Percentiles rank a stretch among this genome's conserved stretches.
These are phyloP conservation scores for Myrica gale DNA, from an alignment of 306 rosid genomes.

Conservation along the genomic window DNA sequence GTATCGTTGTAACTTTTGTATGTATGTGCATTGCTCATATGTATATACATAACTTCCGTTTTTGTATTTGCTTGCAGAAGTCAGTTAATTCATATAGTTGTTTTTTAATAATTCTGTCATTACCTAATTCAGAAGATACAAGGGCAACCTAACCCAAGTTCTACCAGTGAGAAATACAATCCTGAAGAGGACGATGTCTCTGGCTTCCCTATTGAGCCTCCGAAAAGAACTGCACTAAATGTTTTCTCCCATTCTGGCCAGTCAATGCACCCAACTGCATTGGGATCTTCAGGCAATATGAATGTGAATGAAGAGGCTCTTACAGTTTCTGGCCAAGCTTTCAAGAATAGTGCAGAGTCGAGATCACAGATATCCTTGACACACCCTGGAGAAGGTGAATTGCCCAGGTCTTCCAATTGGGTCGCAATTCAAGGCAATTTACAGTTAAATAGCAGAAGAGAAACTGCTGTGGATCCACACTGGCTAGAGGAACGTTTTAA, in stretches of 20 bases:
- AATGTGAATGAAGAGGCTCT: conserved; percentile 31
- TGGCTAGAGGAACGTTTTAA: conserved; percentile 56
- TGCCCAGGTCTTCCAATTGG: conserved; percentile 66
- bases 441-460: conserved; percentile 39
- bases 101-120: conserved; percentile 2
- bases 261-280: conserved; percentile 43
- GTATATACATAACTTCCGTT: background rate
- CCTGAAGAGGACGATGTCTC: conserved; percentile 47
- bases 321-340: conserved; percentile 21
- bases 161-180: conserved; percentile 51
- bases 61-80: background rate
- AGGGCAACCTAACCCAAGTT: conserved; percentile 37
- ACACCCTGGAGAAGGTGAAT: conserved; percentile 37
- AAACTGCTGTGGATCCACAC: conserved; percentile 42
- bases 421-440: conserved; percentile 52
- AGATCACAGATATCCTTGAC: conserved; percentile 46
- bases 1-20: conserved; percentile 31
- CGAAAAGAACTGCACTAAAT: conserved; percentile 31
- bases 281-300: conserved; percentile 50
- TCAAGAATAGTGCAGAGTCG: conserved; percentile 35
- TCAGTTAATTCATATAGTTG: background rate
- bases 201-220: conserved; percentile 53
- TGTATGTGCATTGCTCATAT: conserved; percentile 15
- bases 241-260: conserved; percentile 50
- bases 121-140: conserved; percentile 44